Evolutionary conservation across 2,329 filamentous ascomycete genomes (phyloP).

Genomic region (Tetracladium maxilliforme): DNA sequence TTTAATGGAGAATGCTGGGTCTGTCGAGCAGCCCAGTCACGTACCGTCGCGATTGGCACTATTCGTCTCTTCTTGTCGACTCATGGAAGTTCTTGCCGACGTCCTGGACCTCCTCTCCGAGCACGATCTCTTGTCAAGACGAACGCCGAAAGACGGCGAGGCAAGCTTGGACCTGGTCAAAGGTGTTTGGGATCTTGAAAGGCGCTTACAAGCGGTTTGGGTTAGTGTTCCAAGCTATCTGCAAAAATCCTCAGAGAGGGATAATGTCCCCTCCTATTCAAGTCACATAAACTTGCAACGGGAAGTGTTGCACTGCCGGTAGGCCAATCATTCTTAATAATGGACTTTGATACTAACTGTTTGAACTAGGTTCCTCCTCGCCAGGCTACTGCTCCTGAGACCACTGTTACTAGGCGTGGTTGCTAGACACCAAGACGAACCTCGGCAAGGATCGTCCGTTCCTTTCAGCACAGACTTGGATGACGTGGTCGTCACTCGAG

Average conservation of each 20-base stretch:
- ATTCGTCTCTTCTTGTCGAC: conserved; percentile 7
- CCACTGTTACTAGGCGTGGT: conserved; percentile 3
- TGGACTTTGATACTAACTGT: too few relatives aligned
- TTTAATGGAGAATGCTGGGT: conserved; percentile 8
- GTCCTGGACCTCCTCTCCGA: too few relatives aligned
- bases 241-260: conserved; percentile 1
- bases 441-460: not conserved
- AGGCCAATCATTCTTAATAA: too few relatives aligned
- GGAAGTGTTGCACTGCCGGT: conserved; percentile 6
- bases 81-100: conserved; percentile 8
- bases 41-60: conserved; percentile 10
- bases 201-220: too few relatives aligned
- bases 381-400: conserved; percentile 3
- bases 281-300: conserved; percentile 4
- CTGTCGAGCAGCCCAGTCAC: conserved; percentile 7
- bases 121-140: conserved; percentile 4
- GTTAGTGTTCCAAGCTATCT: conserved; percentile 5
- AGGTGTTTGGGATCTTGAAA: too few relatives aligned
- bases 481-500: conserved; percentile 1
- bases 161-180: conserved; percentile 5
- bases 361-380: conserved; percentile 4
- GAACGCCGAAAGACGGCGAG: conserved; percentile 1
- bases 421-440: not conserved
- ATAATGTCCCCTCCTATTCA: not conserved
- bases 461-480: not conserved